Evolutionary conservation across 148 eudicot species (phyloP).

Genomic region (Chenopodium suecicum): DNA sequence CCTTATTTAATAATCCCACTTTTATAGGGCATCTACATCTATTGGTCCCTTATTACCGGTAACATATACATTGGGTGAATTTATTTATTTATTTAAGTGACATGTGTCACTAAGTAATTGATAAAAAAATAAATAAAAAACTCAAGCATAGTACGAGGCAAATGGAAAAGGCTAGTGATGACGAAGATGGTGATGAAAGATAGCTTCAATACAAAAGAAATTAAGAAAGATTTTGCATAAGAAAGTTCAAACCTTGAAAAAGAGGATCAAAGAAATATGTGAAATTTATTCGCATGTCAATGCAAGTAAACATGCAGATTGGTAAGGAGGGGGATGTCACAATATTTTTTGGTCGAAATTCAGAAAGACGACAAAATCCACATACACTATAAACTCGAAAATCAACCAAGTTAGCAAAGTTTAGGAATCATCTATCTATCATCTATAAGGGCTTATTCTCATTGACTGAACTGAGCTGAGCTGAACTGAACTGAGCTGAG

Average conservation of each 20-base stretch:
- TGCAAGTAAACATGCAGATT: too few relatives aligned
- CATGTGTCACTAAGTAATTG: too few relatives aligned
- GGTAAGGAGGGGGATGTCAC: neutral
- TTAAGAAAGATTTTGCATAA: neutral
- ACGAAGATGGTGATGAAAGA: constrained; percentile 4
- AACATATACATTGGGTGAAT: too few relatives aligned
- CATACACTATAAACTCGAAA: neutral
- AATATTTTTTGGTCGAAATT: neutral
- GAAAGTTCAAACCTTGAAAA: neutral
- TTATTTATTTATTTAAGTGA: too few relatives aligned
- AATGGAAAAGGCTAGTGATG: neutral
- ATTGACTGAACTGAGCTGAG: too few relatives aligned
- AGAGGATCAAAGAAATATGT: neutral
- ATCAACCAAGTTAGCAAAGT: neutral
- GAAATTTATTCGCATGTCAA: neutral
- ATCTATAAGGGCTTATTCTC: too few relatives aligned
- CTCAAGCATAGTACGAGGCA: neutral
- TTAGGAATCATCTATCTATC: neutral
- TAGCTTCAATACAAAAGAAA: neutral
- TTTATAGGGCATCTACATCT: too few relatives aligned
- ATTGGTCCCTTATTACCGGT: too few relatives aligned
- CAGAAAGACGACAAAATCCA: neutral
- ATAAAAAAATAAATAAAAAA: too few relatives aligned
- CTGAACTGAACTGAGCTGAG: too few relatives aligned
- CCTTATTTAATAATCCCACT: too few relatives aligned